Evolutionary conservation across 2,329 filamentous ascomycete species (phyloP).

Genomic region (Colletotrichum eremochloae): DNA sequence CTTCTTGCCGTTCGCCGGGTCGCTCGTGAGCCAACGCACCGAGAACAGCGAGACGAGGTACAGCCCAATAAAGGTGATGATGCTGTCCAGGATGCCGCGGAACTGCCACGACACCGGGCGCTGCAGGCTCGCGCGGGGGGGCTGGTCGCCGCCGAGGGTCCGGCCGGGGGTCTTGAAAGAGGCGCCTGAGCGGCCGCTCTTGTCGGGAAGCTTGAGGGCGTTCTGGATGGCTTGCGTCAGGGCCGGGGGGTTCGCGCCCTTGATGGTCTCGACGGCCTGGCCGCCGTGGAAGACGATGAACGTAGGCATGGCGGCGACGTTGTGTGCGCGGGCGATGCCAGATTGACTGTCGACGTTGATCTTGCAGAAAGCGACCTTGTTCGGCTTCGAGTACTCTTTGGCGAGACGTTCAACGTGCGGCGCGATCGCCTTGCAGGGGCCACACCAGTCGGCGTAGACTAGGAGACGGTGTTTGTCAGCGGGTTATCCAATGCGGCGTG

Average conservation of each 20-base stretch:
- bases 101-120: slow-evolving; percentile 50
- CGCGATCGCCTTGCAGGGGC: slow-evolving; percentile 91
- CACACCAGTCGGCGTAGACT: slow-evolving; percentile 98
- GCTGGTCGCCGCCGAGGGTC: slow-evolving; percentile 64
- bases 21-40: slow-evolving; percentile 54
- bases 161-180: slow-evolving; percentile 69
- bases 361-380: slow-evolving; percentile 90
- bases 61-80: slow-evolving; percentile 70
- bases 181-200: slow-evolving; percentile 57
- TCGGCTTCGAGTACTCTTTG: slow-evolving; percentile 81
- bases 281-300: slow-evolving; percentile 91
- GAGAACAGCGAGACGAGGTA: slow-evolving; percentile 74
- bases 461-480: slow-evolving; percentile 47
- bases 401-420: slow-evolving; percentile 90
- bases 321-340: slow-evolving; percentile 81
- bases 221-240: slow-evolving; percentile 84
- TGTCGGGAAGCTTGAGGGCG: slow-evolving; percentile 66
- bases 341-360: slow-evolving; percentile 89
- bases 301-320: slow-evolving; percentile 90
- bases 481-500: slow-evolving; percentile 29
- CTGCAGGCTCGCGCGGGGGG: slow-evolving; percentile 41
- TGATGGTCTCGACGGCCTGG: slow-evolving; percentile 79
- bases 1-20: slow-evolving; percentile 3
- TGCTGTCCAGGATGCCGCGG: slow-evolving; percentile 60
- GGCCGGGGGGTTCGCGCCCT: slow-evolving; percentile 83